Evolutionary conservation across 345 rosid genomes (phyloP).

Genomic region (Alliaria petiolata): DNA sequence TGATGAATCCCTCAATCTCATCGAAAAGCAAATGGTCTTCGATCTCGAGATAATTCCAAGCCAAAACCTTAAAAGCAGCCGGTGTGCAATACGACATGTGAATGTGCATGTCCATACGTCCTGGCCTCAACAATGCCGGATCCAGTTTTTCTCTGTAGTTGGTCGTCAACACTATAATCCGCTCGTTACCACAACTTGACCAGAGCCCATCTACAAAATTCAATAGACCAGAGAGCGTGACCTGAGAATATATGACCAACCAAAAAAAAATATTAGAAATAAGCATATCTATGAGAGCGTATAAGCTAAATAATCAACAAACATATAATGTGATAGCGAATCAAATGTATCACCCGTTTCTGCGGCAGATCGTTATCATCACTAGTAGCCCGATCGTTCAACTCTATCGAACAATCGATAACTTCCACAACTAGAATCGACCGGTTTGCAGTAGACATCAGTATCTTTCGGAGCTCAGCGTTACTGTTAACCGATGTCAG

Average conservation of each 20-base stretch:
- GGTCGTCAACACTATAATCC: conserved; percentile 68
- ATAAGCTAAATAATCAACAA: background rate
- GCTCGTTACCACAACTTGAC: conserved; percentile 64
- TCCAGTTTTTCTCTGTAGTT: conserved; percentile 59
- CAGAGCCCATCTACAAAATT: conserved; percentile 68
- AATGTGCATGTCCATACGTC: conserved; percentile 69
- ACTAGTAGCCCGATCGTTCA: conserved; percentile 37
- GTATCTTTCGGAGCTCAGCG: conserved; percentile 41
- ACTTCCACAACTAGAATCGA: conserved; percentile 72
- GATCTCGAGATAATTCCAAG: conserved; percentile 39
- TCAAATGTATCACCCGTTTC: conserved; percentile 8
- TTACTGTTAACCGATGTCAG: conserved; percentile 38
- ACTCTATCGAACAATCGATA: conserved; percentile 56
- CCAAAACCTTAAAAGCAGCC: conserved; percentile 34
- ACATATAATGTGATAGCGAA: background rate
- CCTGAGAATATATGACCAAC: conserved; percentile 8
- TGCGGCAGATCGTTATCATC: background rate
- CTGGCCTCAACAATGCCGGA: conserved; percentile 58
- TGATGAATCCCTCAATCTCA: conserved; percentile 33
- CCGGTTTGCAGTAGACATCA: conserved; percentile 56
- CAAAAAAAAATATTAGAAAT: background rate
- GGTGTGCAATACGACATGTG: conserved; percentile 58
- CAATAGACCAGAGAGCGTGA: conserved; percentile 49
- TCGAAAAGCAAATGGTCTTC: conserved; percentile 27
- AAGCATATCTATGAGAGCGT: background rate